Base-by-base conservation (phyloP, 345 rosid species). In the Aurinia saxatilis region DNA sequence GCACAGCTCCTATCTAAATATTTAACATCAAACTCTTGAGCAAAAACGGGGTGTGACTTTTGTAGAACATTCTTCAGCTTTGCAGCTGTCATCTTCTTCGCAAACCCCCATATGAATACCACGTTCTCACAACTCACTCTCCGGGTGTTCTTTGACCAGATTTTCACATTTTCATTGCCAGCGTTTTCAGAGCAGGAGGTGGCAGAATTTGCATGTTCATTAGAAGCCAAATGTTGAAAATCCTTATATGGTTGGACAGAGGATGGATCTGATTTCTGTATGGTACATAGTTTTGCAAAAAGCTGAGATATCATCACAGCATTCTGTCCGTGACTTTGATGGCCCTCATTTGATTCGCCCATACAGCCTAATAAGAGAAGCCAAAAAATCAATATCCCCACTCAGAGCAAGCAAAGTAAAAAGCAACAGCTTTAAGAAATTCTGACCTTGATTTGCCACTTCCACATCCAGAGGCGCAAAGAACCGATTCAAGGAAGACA, bases 31-130 rank as follows among this genome's bases (percentile, higher is more conserved):
- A 82, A 91, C 59, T 77, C 82, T 52, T 65, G 55, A 0, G 70
- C 50, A 25, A 83, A 83, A 52, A 87, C 63, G 2, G 64, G 46
- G 23, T 82, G 92, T 2, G 83, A 79, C 46, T 68, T 82, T 71
- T 70, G 82, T 9, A 92, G 93, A 67, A 50, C 64, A 56, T 62
- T 73, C 79, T 87, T 89, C 64, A 92, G 81, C 60, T 16, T 65
- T 72, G 84, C 65, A 25, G 90, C 82, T 1, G 95, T 70, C 71
- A 79, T 25, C 7, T 73, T 50, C 25, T 70, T 67, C 40, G 50
- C 46, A 23, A 86, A 80, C 19, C 96, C 96, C 93, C 95, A 89
- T 42, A 92, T 45, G 83, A 92, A 89, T 57, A 85, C 87, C 62
- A 87, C 49, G 67, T 92, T 77, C 46, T 79, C 68, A 17, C 89